These are phyloP conservation scores for Aspergillus novoparasiticus DNA, from an alignment of 2,329 filamentous ascomycete genomes.

Conservation along the genomic window DNA sequence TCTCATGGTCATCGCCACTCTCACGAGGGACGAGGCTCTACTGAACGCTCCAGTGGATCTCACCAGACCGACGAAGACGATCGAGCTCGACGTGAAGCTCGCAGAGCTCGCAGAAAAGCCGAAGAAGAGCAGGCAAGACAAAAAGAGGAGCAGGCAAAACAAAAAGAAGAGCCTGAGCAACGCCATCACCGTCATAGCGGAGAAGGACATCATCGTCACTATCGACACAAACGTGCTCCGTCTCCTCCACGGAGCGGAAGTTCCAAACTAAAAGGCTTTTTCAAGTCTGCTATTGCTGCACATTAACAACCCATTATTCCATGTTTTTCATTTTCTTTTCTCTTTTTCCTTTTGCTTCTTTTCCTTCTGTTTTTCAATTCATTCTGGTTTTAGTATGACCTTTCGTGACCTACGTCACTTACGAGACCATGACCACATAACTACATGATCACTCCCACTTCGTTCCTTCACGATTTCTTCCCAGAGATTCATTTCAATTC, in stretches of 20 bases:
- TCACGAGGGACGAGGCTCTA: slow-evolving; percentile 27
- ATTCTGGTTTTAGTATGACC: no score
- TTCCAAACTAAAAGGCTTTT: slow-evolving; percentile 34
- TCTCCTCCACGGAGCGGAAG: slow-evolving; percentile 29
- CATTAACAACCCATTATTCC: slow-evolving; percentile 20
- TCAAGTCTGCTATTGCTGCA: slow-evolving; percentile 33
- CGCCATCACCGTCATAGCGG: slow-evolving; percentile 28
- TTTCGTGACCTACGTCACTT: no score
- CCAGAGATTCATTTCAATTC: no score
- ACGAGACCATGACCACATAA: no score
- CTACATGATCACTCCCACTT: no score
- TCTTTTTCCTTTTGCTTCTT: slow-evolving; percentile 2
- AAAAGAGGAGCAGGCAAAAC: slow-evolving; percentile 22
- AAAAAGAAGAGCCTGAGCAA: slow-evolving; percentile 21
- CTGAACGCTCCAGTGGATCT: slow-evolving; percentile 28
- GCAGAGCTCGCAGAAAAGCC: slow-evolving; percentile 26
- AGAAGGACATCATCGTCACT: slow-evolving; percentile 29
- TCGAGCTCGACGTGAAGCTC: slow-evolving; percentile 26
- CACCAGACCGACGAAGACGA: slow-evolving; percentile 34
- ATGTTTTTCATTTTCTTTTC: neutral
- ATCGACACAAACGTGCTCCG: slow-evolving; percentile 31
- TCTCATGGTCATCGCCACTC: slow-evolving; percentile 31
- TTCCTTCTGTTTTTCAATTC: no score
- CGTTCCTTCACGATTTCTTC: no score
- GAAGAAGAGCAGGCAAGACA: slow-evolving; percentile 7